Conservation (phyloP, 768 basidiomycete genomes). For the Trametes cinnabarina region DNA sequence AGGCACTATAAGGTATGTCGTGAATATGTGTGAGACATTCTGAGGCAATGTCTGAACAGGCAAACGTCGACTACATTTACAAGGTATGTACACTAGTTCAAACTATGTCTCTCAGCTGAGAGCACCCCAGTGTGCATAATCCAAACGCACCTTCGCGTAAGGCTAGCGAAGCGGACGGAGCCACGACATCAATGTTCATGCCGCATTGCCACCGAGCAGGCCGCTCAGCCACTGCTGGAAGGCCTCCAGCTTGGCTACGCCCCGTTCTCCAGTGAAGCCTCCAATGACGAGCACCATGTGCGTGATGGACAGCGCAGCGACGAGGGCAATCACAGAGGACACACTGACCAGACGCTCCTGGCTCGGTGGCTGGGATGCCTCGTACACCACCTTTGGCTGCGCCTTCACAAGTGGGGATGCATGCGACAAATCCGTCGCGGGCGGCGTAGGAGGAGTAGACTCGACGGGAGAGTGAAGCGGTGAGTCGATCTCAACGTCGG, state of each 20-base stretch:
- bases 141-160: background rate
- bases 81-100: background rate
- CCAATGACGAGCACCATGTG: conserved; percentile 31
- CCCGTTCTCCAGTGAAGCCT: conserved; percentile 28
- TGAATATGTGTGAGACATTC: background rate
- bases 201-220: conserved; percentile 6
- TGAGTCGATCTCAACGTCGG: conserved; percentile 7
- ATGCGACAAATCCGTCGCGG: conserved; percentile 6
- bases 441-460: conserved; percentile 2
- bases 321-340: conserved; percentile 27
- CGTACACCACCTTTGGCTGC: conserved; percentile 13
- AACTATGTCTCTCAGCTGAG: background rate
- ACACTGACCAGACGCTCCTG: conserved; percentile 11
- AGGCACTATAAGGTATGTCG: background rate
- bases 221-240: conserved; percentile 21
- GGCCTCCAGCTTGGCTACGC: conserved; percentile 23
- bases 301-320: conserved; percentile 31
- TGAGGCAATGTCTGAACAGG: background rate
- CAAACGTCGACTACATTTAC: background rate
- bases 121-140: background rate
- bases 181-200: background rate
- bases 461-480: conserved; percentile 12
- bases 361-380: conserved; percentile 1
- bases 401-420: background rate
- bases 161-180: background rate